Evolutionary conservation across 2,329 filamentous ascomycete species (phyloP), one percentile per base, ranked within the genome.

Genomic region (Trichoderma endophyticum): DNA sequence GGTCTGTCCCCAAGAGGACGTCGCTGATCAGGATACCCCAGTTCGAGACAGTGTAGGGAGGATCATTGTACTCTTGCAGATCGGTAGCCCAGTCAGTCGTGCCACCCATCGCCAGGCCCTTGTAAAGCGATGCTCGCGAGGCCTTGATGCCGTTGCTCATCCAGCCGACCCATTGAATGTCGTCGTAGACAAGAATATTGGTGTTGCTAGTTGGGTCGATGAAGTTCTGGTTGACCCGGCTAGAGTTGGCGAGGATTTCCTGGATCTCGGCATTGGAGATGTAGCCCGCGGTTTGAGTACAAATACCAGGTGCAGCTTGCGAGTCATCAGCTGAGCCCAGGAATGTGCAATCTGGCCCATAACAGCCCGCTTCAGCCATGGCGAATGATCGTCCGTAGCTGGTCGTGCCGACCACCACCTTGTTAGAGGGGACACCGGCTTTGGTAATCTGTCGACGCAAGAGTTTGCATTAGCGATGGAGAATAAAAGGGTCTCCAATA

Each of bases 331-430:
- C 28, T 9, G 68, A 43, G 4, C 79, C 79, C 0, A 72, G 64
- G 56, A 72, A 80, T 0, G 68, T 67, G 67, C 78, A 80, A 48
- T 59, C 26, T 2, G 73, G 74, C 1, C 74, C 74, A 2, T 57
- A 70, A 72, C 78, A 80, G 12, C 72, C 70, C 0, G 74, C n/a
- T 1, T 74, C n/a, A 2, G 73, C 59, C 78, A 81, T 79, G 24
- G 77, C 64, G 73, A 82, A 80, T 4, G 73, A 76, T 1, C 80
- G 74, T 0, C 79, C 80, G 59, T 81, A 82, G 71, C 76, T 80
- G 3, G 75, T 68, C 1, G 81, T 73, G 1, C 80, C 80, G 2
- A 81, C 78, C 2, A 78, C 62, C 3, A 82, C 60, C 65, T 81
- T 81, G 71, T 74, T 73, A 0, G 78, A 75, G 0, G 76, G 74